Percentiles rank a stretch among this genome's conserved stretches.
phyloP scores from a whole-genome alignment of 2,329 filamentous ascomycete species.

The Periglandula ipomoeae region DNA sequence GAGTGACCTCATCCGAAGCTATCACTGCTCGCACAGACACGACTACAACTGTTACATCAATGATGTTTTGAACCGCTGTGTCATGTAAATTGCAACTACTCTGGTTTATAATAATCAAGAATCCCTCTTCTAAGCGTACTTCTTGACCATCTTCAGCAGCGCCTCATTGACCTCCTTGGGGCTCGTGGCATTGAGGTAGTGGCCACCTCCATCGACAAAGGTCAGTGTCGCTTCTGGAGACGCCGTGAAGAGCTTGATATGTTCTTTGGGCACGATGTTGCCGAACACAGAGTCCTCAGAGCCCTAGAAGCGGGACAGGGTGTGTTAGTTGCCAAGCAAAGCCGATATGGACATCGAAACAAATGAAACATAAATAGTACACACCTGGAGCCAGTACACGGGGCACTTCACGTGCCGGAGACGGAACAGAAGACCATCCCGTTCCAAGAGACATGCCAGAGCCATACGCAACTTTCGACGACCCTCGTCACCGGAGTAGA shows the following conservation, averaged over 20 bases:
- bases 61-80: too few relatives aligned
- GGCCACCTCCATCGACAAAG: conserved; percentile 34
- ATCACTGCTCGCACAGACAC: too few relatives aligned
- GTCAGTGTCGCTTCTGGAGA: conserved; percentile 34
- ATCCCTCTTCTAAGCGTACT: conserved; percentile 18
- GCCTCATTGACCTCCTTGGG: conserved; percentile 35
- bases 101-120: too few relatives aligned
- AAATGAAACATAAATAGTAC: not conserved
- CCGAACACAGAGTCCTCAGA: conserved; percentile 36
- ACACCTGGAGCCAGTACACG: conserved; percentile 43
- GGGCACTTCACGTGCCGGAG: conserved; percentile 39
- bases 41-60: too few relatives aligned
- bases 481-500: conserved; percentile 41
- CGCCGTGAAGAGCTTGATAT: conserved; percentile 41
- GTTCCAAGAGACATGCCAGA: conserved; percentile 32
- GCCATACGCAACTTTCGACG: conserved; percentile 39
- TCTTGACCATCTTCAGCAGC: conserved; percentile 32
- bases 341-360: not conserved
- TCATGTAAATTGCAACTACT: too few relatives aligned
- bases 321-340: not conserved
- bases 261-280: conserved; percentile 30
- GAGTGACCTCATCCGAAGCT: too few relatives aligned
- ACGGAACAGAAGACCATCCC: conserved; percentile 38
- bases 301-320: conserved; percentile 29
- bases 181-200: conserved; percentile 41